Evolutionary conservation across 495 filamentous ascomycete species (phyloP), one percentile per base, ranked within the genome.

Genomic region (Tuber umbilicatum): DNA sequence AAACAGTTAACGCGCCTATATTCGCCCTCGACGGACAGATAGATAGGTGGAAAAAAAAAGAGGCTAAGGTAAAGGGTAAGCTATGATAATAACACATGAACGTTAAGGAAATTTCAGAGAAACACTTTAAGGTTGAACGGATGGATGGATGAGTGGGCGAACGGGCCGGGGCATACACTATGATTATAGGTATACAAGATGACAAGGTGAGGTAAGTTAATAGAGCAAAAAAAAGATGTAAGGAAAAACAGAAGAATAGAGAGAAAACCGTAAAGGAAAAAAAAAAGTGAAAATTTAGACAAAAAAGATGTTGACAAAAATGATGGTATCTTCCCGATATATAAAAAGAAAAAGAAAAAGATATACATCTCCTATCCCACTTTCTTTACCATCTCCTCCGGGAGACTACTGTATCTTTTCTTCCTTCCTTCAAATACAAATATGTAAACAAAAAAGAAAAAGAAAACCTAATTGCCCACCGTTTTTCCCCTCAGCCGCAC

Each of bases 21-120:
- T 74, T 69, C 77, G 71, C 77, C 77, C 75, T 76, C 40, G 43
- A 78, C 73, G 10, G 68, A 78, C 64, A 72, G 42, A 75, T 9
- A 23, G 67, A 70, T 39, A 45, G 39, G 71, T 71, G 39, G 41
- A 47, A 47, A 60, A 23, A 23, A 47, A 23, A 23, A 47, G 2
- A 47, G 43, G 43, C 2, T 47, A 47, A 47, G 14, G 47, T 50
- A 50, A 12, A n/a, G n/a, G 23, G 9, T 5, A 60, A 27, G 45
- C 31, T 60, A 60, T 60, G n/a, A 60, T 31, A 70, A 60, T 31
- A 70, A 40, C 38, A 70, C 27, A 6, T 40, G 27, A 43, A 70
- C 17, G 16, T 40, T 7, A 45, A 41, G 69, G 38, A 45, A 41
- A n/a, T 17, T 70, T 45, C 23, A 6, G n/a, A 39, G 9, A 38